A percentile compares a stretch with the other conserved stretches of the same genome.
Evolutionary conservation across 1,139 yeast genomes (phyloP).

Genomic region (Tardiomyces digboiensis): DNA sequence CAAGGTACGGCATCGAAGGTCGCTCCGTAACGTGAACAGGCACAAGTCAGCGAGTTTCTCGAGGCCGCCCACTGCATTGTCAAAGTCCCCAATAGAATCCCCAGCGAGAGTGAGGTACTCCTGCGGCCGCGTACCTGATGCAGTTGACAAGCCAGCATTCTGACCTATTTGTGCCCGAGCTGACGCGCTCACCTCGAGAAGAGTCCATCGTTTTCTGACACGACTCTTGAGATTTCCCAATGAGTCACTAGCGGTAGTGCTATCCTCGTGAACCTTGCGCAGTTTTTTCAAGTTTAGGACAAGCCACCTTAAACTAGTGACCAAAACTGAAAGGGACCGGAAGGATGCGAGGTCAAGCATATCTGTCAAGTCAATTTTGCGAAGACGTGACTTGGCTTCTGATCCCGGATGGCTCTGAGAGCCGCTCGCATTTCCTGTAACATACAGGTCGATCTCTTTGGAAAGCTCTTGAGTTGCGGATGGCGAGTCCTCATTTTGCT

Average conservation of each 20-base stretch:
- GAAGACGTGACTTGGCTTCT: conserved; percentile 1
- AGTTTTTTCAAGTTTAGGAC: conserved; percentile 13
- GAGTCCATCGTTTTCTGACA: conserved; percentile 23
- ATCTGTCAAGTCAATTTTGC: conserved; percentile 7
- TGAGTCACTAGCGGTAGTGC: conserved; percentile 2
- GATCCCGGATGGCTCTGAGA: background rate
- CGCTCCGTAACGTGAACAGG: conserved; percentile 53
- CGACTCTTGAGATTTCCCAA: conserved; percentile 12
- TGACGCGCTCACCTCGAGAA: conserved; percentile 17
- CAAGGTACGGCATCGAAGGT: conserved; percentile 51
- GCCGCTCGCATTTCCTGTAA: background rate
- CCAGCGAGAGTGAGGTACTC: conserved; percentile 23
- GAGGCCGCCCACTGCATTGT: conserved; percentile 37
- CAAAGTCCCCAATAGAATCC: conserved; percentile 38
- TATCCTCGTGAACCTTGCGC: conserved; percentile 12
- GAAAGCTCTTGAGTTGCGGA: background rate
- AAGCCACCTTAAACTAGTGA: conserved; percentile 19
- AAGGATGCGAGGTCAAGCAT: conserved; percentile 16
- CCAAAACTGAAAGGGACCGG: conserved; percentile 14
- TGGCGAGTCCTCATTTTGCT: background rate
- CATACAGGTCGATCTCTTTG: background rate
- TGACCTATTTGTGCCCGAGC: background rate
- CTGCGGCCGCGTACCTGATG: background rate
- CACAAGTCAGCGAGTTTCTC: conserved; percentile 39
- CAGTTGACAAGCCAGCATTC: background rate